phyloP scores from a whole-genome alignment of 805 yeast genomes.

The Isabelozyma gotoi region DNA sequence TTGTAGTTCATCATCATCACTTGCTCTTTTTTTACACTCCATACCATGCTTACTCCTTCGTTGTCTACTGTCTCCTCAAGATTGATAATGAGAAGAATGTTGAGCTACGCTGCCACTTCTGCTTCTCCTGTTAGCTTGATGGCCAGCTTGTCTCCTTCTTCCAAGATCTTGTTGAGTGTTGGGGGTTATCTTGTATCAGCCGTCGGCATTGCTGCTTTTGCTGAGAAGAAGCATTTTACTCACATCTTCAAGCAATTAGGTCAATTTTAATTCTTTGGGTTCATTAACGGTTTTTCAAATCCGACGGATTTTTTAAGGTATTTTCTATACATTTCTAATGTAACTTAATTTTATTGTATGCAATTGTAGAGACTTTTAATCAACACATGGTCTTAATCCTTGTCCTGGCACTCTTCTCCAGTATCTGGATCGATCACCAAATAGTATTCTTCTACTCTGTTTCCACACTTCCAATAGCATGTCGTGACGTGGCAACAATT shows the following conservation, averaged over 20 bases:
- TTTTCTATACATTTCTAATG: background rate
- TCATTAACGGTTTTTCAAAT: background rate
- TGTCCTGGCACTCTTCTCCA: constrained; percentile 39
- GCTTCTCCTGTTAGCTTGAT: background rate
- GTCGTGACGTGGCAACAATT: constrained; percentile 41
- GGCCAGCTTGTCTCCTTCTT: constrained; percentile 1
- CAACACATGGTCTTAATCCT: constrained; percentile 23
- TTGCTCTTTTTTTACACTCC: background rate
- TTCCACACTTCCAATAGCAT: constrained; percentile 40
- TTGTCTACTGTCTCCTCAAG: background rate
- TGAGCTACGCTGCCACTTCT: background rate
- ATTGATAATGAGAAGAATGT: background rate
- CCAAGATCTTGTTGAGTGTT: constrained; percentile 18
- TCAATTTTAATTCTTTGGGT: background rate
- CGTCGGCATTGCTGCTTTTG: constrained; percentile 27
- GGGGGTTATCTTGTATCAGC: constrained; percentile 24
- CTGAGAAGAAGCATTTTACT: constrained; percentile 27
- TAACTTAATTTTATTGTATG: background rate
- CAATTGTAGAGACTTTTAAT: background rate
- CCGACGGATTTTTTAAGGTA: background rate
- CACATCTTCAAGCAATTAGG: constrained; percentile 33
- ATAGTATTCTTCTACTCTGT: constrained; percentile 35
- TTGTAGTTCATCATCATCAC: background rate
- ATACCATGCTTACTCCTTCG: background rate
- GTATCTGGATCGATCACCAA: constrained; percentile 26